phyloP scores from a whole-genome alignment of 306 rosid genomes.

The Acacia acuminata region DNA sequence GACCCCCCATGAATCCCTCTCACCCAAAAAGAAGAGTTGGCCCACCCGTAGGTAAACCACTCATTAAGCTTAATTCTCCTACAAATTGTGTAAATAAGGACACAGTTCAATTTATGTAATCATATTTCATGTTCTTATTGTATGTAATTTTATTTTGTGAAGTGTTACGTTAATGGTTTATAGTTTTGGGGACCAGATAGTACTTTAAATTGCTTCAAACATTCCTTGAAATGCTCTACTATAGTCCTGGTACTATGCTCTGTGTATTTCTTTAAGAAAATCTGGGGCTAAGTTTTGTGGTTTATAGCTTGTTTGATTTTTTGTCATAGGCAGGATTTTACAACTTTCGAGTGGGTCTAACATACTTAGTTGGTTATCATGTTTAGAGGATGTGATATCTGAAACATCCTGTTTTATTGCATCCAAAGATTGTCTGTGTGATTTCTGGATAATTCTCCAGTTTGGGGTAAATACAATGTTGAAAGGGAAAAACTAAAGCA shows the following conservation, averaged over 20 bases:
- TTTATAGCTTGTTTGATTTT: neutral
- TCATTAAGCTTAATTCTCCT: neutral
- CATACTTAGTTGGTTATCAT: neutral
- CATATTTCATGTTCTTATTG: neutral
- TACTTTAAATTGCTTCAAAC: neutral
- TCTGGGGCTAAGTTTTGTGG: neutral
- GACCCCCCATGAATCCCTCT: conserved; percentile 27
- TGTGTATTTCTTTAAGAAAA: neutral
- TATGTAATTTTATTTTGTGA: neutral
- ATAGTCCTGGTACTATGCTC: neutral
- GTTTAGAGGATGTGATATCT: neutral
- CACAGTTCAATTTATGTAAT: neutral
- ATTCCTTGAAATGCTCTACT: neutral
- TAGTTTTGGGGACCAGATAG: neutral
- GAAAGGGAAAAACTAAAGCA: neutral
- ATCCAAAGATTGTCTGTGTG: neutral
- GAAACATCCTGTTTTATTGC: neutral
- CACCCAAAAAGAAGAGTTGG: conserved; percentile 46
- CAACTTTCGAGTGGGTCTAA: neutral
- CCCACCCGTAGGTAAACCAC: conserved; percentile 54
- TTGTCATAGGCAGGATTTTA: neutral
- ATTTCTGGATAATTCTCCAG: neutral
- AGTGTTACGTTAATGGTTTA: neutral
- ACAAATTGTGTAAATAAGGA: neutral
- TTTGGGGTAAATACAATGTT: neutral